Evolutionary conservation across 1,139 yeast species (phyloP).

Genomic region (Wickerhamomyces sp.): DNA sequence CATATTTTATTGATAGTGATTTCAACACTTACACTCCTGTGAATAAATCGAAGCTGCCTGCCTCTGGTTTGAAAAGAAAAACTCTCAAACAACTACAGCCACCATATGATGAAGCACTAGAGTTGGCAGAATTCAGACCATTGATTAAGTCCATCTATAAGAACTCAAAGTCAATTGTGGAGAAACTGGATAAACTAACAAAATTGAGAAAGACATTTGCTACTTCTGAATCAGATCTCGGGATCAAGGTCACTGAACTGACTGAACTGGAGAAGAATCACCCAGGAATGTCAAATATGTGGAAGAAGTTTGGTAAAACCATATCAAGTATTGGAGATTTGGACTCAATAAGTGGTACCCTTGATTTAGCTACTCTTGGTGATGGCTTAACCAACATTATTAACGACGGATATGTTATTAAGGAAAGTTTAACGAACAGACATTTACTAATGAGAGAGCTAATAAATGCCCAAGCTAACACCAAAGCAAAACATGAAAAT

Average conservation of each 20-base stretch:
- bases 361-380: slow-evolving; percentile 70
- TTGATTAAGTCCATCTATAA: slow-evolving; percentile 74
- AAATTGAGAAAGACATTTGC: slow-evolving; percentile 55
- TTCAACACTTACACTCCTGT: slow-evolving; percentile 70
- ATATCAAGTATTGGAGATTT: slow-evolving; percentile 71
- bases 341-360: slow-evolving; percentile 66
- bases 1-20: slow-evolving; percentile 83
- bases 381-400: slow-evolving; percentile 66
- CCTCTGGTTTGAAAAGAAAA: slow-evolving; percentile 79
- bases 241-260: slow-evolving; percentile 48
- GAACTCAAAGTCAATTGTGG: slow-evolving; percentile 50
- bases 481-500: slow-evolving; percentile 64
- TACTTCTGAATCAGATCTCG: slow-evolving; percentile 57
- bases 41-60: slow-evolving; percentile 53
- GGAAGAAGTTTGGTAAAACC: slow-evolving; percentile 74
- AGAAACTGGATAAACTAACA: slow-evolving; percentile 50
- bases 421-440: slow-evolving; percentile 89
- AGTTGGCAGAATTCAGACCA: slow-evolving; percentile 83
- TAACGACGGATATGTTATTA: slow-evolving; percentile 79
- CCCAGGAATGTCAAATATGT: slow-evolving; percentile 75
- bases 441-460: slow-evolving; percentile 90
- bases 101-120: slow-evolving; percentile 83
- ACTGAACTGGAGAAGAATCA: slow-evolving; percentile 47
- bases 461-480: slow-evolving; percentile 68
- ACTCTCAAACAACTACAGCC: slow-evolving; percentile 89